phyloP scores from a whole-genome alignment of 495 filamentous ascomycete genomes.

The Aspergillus campestris region DNA sequence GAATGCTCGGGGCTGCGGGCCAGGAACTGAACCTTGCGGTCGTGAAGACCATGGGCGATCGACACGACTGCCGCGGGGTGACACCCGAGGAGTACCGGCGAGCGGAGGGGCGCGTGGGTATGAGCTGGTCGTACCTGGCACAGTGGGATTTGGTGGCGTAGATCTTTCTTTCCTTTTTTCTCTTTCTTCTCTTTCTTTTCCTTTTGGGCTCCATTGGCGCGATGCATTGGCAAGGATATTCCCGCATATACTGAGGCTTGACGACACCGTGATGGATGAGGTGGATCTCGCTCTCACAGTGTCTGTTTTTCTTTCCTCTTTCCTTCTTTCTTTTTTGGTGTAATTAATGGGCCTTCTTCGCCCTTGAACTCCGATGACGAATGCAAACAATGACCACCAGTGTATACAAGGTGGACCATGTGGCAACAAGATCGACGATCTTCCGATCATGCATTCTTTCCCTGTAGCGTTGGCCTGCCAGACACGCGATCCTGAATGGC shows the following conservation, averaged over 20 bases:
- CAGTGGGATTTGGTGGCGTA: constrained; percentile 61
- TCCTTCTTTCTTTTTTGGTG: not conserved
- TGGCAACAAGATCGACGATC: no score
- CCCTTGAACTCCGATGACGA: no score
- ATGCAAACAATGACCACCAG: no score
- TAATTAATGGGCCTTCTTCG: no score
- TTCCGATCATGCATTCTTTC: no score
- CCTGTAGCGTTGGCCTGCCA: no score
- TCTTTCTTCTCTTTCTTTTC: not conserved
- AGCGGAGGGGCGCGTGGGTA: constrained; percentile 50
- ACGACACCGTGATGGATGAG: not conserved
- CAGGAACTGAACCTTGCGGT: constrained; percentile 54
- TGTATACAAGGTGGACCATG: no score
- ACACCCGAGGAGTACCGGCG: constrained; percentile 54
- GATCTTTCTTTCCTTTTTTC: not conserved
- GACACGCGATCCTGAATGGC: no score
- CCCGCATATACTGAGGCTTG: not conserved
- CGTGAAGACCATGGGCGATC: constrained; percentile 52
- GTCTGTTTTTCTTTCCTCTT: not conserved
- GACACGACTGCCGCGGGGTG: constrained; percentile 58
- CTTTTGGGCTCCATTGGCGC: not conserved
- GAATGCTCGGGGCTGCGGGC: constrained; percentile 59
- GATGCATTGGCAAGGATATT: not conserved
- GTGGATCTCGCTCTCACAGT: no score
- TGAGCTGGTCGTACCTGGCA: constrained; percentile 53